A percentile compares a stretch with the other conserved stretches of the same genome.
phyloP scores from a whole-genome alignment of 163 green algal genomes.

The Volvox carteri region DNA sequence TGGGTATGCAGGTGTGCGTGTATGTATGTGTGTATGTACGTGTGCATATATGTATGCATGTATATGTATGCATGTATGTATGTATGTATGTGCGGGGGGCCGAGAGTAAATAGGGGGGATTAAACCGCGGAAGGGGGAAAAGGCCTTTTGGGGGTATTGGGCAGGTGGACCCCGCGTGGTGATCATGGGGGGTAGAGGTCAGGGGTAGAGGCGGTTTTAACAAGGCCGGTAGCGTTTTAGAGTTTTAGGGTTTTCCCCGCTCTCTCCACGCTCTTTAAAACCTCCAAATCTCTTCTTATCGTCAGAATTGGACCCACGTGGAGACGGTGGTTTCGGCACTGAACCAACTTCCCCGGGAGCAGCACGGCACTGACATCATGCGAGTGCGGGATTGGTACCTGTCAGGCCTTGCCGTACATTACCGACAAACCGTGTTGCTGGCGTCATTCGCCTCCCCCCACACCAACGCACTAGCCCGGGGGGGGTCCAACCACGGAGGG shows the following conservation, averaged over 20 bases:
- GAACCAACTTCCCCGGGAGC: slow-evolving; percentile 87
- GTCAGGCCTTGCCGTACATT: slow-evolving; percentile 56
- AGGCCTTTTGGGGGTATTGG: too few species aligned
- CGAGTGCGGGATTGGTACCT: slow-evolving; percentile 80
- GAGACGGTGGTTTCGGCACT: slow-evolving; percentile 83
- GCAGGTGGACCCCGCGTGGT: too few species aligned
- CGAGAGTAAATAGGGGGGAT: too few species aligned
- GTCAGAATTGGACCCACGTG: slow-evolving; percentile 90
- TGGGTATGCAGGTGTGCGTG: slow-evolving; percentile 91
- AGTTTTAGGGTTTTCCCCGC: not conserved
- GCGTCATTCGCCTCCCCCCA: slow-evolving; percentile 81
- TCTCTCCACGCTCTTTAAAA: not conserved
- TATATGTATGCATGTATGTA: not conserved
- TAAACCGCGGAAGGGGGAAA: too few species aligned
- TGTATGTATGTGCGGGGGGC: not conserved
- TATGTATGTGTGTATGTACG: not conserved
- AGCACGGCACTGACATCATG: slow-evolving; percentile 96
- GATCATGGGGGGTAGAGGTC: not conserved
- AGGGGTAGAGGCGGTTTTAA: not conserved
- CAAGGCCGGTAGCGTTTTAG: too few species aligned
- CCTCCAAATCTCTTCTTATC: not conserved
- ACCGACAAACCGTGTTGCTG: slow-evolving; percentile 93
- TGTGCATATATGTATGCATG: not conserved
- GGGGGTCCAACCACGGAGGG: slow-evolving; percentile 81
- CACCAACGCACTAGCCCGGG: slow-evolving; percentile 78